phyloP scores from a whole-genome alignment of 1,284 basidiomycete genomes.

The Trichosporon sp. region DNA sequence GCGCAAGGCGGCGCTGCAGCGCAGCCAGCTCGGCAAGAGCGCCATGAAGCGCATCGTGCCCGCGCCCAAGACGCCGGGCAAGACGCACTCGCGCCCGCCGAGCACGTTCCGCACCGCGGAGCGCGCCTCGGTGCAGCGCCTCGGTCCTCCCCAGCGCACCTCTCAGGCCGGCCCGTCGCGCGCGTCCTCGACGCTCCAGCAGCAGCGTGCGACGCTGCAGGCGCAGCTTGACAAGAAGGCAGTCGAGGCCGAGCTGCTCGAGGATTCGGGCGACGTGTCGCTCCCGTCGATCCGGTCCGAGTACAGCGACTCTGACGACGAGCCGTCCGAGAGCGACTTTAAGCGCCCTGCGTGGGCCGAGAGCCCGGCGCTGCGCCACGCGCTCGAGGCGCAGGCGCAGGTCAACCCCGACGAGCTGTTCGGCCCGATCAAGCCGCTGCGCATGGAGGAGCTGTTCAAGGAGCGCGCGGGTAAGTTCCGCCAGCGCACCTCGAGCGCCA shows the following conservation, averaged over 20 bases:
- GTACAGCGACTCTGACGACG: constrained; percentile 91
- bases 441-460: constrained; percentile 65
- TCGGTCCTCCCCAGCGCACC: constrained; percentile 42
- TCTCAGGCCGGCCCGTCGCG: constrained; percentile 48
- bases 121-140: constrained; percentile 22
- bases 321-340: constrained; percentile 59
- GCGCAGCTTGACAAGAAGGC: constrained; percentile 53
- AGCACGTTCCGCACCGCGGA: constrained; percentile 25
- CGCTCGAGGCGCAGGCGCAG: constrained; percentile 70
- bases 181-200: constrained; percentile 40
- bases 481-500: constrained; percentile 83
- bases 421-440: constrained; percentile 72
- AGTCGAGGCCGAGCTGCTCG: constrained; percentile 47
- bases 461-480: constrained; percentile 65
- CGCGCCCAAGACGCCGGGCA: constrained; percentile 6
- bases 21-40: constrained; percentile 11
- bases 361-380: constrained; percentile 72
- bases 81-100: constrained; percentile 27
- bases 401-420: constrained; percentile 91
- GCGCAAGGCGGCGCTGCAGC: constrained; percentile 43
- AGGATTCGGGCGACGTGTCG: constrained; percentile 63
- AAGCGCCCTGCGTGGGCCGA: constrained; percentile 78
- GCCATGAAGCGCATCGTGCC: constrained; percentile 15
- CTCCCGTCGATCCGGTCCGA: constrained; percentile 91
- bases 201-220: constrained; percentile 45